phyloP scores from a whole-genome alignment of 306 rosid genomes.

The Prunus dulcis region DNA sequence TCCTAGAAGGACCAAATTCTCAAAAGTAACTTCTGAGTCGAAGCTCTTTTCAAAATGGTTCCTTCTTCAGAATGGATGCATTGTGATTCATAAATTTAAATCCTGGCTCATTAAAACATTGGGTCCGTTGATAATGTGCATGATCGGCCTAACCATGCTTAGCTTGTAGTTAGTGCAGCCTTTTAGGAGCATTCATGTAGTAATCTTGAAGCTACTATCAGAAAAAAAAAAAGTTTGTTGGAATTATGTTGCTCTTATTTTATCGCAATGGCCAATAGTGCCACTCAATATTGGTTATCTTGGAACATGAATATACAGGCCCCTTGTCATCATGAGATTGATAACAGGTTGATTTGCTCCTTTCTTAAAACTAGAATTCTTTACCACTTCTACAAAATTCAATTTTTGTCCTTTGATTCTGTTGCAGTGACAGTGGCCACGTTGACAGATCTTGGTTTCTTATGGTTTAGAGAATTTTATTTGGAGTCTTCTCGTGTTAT shows the following conservation, averaged over 20 bases:
- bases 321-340: neutral
- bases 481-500: slow-evolving; percentile 97
- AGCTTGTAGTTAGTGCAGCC: neutral
- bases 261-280: too few species aligned
- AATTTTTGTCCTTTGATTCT: slow-evolving; percentile 11
- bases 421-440: slow-evolving; percentile 80
- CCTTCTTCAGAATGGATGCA: neutral
- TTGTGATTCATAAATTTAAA: neutral
- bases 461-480: slow-evolving; percentile 97
- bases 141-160: neutral
- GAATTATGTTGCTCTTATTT: neutral
- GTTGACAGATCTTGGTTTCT: slow-evolving; percentile 94
- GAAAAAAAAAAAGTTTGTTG: neutral
- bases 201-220: neutral
- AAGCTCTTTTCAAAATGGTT: neutral
- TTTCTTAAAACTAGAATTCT: neutral
- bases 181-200: neutral
- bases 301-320: neutral
- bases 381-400: neutral
- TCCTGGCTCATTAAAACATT: neutral
- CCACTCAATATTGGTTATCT: neutral
- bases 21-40: neutral
- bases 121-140: neutral
- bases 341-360: neutral
- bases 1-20: neutral